Percentiles rank a stretch among this genome's conserved stretches.
These are phyloP conservation scores for Dendrostoma leiphaemia DNA, from an alignment of 2,329 filamentous ascomycete genomes.

Conservation along the genomic window DNA sequence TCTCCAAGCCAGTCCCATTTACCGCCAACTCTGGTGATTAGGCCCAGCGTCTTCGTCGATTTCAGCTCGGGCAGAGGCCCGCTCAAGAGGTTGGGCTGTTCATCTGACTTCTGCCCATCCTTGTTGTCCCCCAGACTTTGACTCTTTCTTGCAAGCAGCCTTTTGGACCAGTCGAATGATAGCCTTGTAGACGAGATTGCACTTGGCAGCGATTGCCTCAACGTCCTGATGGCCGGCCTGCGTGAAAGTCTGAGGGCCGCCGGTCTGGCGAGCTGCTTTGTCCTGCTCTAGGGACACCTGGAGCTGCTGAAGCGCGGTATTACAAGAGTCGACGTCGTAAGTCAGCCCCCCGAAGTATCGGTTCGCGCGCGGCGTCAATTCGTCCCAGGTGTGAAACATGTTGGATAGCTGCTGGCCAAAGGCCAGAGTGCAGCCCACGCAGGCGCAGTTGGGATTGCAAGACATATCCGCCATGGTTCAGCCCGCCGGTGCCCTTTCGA, in stretches of 20 bases:
- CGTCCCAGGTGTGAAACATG: background rate
- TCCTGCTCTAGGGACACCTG: background rate
- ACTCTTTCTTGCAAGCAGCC: background rate
- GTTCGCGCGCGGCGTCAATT: background rate
- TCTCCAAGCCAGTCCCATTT: background rate
- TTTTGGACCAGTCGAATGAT: constrained; percentile 5
- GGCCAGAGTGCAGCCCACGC: constrained; percentile 2
- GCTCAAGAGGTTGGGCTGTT: constrained; percentile 1
- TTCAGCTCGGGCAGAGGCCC: constrained; percentile 4
- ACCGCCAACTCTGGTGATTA: background rate
- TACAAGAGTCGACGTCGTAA: background rate
- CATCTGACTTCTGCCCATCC: background rate
- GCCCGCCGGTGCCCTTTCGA: no score
- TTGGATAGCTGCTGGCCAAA: constrained; percentile 13
- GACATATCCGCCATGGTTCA: constrained; percentile 1
- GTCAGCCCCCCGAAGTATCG: background rate
- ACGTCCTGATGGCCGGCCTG: background rate
- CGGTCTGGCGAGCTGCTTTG: background rate
- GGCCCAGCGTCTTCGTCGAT: background rate
- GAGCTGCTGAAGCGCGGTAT: constrained; percentile 1
- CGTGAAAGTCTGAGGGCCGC: background rate
- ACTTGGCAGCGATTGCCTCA: constrained; percentile 4
- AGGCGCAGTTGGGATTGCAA: background rate
- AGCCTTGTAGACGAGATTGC: constrained; percentile 8
- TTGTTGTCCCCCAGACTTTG: background rate